Conservation (phyloP, 371 early-diverging fungal genomes). For the Rhizopus sp. region DNA sequence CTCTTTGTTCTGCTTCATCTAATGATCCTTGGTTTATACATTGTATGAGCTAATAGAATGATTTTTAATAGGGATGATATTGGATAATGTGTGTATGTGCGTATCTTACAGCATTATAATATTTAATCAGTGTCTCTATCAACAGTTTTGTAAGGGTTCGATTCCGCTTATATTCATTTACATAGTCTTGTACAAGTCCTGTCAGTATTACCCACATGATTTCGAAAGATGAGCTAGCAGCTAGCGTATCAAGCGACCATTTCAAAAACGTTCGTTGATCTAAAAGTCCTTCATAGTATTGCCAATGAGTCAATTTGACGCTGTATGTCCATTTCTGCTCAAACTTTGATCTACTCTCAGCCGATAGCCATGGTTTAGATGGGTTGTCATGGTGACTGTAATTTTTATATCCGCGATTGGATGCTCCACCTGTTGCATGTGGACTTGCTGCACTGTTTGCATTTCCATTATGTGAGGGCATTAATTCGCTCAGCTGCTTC, state of each 20-base stretch:
- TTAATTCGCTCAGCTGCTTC: constrained; percentile 52
- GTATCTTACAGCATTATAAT: constrained; percentile 54
- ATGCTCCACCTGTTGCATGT: constrained; percentile 22
- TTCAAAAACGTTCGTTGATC: constrained; percentile 71
- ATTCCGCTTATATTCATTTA: constrained; percentile 67
- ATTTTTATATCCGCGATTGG: constrained; percentile 26
- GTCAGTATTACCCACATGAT: constrained; percentile 68
- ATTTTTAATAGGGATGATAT: not conserved
- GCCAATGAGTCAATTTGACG: constrained; percentile 66
- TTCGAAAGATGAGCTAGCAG: constrained; percentile 54
- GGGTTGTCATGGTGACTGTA: constrained; percentile 36
- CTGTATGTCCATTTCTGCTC: constrained; percentile 65
- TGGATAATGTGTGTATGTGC: not conserved
- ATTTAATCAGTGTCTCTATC: constrained; percentile 60
- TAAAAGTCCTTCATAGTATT: constrained; percentile 72
- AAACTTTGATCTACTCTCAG: constrained; percentile 57
- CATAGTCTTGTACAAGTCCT: constrained; percentile 62
- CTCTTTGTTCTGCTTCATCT: constrained; percentile 23
- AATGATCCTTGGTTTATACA: constrained; percentile 10
- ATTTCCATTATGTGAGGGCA: constrained; percentile 23
- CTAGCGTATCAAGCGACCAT: constrained; percentile 60
- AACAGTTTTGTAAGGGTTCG: constrained; percentile 69
- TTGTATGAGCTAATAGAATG: constrained; percentile 11
- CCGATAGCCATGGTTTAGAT: constrained; percentile 50
- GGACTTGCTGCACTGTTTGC: constrained; percentile 24